A percentile compares a stretch with the other conserved stretches of the same genome.
Evolutionary conservation across 148 eudicot genomes (phyloP).

Genomic region (Gaultheria prostrata): DNA sequence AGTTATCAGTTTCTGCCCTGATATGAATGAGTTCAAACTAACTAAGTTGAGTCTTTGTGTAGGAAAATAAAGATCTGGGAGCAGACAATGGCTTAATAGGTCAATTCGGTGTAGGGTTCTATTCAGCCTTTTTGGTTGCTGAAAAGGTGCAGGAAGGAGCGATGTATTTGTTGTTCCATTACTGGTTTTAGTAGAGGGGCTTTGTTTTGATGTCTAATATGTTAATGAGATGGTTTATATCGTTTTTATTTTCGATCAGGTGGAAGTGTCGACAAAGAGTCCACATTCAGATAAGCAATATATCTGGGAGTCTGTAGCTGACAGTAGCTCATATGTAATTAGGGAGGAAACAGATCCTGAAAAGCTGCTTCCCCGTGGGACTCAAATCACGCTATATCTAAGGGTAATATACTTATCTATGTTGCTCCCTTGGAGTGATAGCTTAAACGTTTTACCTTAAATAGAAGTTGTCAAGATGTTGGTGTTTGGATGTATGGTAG

Average conservation of each 20-base stretch:
- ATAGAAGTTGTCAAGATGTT: background rate
- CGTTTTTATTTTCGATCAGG: constrained; percentile 36
- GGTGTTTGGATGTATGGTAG: background rate
- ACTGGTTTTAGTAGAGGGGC: background rate
- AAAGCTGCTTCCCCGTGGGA: constrained; percentile 75
- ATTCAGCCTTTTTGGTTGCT: constrained; percentile 97
- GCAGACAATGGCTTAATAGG: constrained; percentile 90
- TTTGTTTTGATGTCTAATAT: background rate
- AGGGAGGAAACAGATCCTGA: constrained; percentile 92
- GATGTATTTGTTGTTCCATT: background rate
- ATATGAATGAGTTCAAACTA: constrained; percentile 17
- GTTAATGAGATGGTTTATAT: background rate
- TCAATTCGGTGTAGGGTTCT: constrained; percentile 99
- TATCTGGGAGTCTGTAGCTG: constrained; percentile 91
- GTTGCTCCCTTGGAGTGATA: background rate
- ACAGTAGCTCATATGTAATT: constrained; percentile 78
- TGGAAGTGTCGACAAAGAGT: constrained; percentile 90
- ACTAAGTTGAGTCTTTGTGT: constrained; percentile 6
- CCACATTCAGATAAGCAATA: constrained; percentile 89
- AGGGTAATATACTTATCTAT: constrained; percentile 43
- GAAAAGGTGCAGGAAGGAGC: constrained; percentile 51
- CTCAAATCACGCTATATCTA: constrained; percentile 77
- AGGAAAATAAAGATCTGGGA: constrained; percentile 93
- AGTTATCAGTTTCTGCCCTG: background rate
- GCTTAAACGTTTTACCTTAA: background rate